phyloP scores from a whole-genome alignment of 2,329 filamentous ascomycete genomes.

The Fusarium sp. region DNA sequence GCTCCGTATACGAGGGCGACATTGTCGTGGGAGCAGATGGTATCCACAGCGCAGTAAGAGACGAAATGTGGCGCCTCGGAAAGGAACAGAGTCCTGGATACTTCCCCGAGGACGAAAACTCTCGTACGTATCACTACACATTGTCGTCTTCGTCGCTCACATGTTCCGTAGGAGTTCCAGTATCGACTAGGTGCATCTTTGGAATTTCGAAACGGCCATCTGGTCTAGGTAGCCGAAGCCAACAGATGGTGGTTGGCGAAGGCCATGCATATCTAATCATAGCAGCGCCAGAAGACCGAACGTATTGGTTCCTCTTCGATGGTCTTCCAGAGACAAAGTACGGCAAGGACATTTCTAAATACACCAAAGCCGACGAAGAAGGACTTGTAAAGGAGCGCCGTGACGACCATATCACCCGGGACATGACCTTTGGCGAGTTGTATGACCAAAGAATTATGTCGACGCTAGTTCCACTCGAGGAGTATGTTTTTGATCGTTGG shows the following conservation, averaged over 20 bases:
- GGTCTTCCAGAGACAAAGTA: neutral
- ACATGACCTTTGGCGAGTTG: neutral
- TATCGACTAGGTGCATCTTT: neutral
- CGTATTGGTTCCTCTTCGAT: neutral
- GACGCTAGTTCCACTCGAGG: neutral
- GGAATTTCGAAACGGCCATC: neutral
- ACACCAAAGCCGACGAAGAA: neutral
- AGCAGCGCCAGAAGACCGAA: neutral
- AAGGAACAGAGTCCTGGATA: neutral
- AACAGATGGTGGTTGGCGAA: neutral
- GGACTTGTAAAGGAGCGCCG: neutral
- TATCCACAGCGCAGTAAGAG: neutral
- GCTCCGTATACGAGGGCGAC: accelerated
- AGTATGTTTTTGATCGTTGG: neutral
- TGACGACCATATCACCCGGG: neutral
- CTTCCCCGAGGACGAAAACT: neutral
- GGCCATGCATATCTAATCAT: neutral
- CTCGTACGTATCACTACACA: neutral
- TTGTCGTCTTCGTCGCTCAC: neutral
- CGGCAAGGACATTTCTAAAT: neutral
- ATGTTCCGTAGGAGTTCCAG: neutral
- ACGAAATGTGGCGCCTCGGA: neutral
- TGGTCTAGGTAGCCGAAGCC: neutral
- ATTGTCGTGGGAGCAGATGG: slow-evolving; percentile 19
- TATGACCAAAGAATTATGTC: neutral